phyloP scores from a whole-genome alignment of 495 filamentous ascomycete genomes.

The Hamigera avellanea region DNA sequence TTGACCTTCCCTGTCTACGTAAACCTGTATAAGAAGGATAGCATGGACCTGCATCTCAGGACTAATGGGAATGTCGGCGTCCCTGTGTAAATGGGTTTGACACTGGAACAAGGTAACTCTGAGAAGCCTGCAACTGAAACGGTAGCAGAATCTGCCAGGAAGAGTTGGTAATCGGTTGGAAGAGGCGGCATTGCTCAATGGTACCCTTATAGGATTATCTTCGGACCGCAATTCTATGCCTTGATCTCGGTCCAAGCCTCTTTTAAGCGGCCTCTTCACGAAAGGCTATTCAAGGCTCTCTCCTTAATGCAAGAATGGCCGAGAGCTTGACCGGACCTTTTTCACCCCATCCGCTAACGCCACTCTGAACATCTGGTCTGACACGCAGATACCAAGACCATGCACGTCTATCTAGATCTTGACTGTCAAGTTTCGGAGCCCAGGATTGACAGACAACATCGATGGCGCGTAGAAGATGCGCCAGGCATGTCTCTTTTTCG shows the following conservation, averaged over 20 bases:
- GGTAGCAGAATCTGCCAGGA: not conserved
- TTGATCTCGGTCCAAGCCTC: too few relatives aligned
- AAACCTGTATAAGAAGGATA: slow-evolving; percentile 33
- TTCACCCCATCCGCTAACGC: slow-evolving; percentile 68
- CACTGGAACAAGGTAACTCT: slow-evolving; percentile 6
- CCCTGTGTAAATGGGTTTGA: slow-evolving; percentile 7
- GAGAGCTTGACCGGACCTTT: slow-evolving; percentile 56
- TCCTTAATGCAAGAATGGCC: slow-evolving; percentile 52
- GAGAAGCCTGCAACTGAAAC: slow-evolving; percentile 6
- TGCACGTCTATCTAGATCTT: slow-evolving; percentile 60
- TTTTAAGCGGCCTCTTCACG: too few relatives aligned
- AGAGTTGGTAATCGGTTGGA: not conserved
- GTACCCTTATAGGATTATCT: too few relatives aligned
- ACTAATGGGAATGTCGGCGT: slow-evolving; percentile 19
- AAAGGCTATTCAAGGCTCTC: slow-evolving; percentile 20
- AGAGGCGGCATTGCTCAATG: too few relatives aligned
- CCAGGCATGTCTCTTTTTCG: slow-evolving; percentile 56
- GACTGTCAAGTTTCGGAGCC: slow-evolving; percentile 39
- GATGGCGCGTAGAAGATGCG: slow-evolving; percentile 51
- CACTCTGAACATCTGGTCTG: slow-evolving; percentile 58
- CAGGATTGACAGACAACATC: slow-evolving; percentile 61
- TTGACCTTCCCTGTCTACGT: slow-evolving; percentile 37
- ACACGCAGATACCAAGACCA: slow-evolving; percentile 75
- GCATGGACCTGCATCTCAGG: slow-evolving; percentile 33
- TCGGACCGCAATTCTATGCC: too few relatives aligned